A percentile compares a stretch with the other conserved stretches of the same genome.
Conservation (phyloP, 2,329 filamentous ascomycete species). For the Fusarium irregulare region DNA sequence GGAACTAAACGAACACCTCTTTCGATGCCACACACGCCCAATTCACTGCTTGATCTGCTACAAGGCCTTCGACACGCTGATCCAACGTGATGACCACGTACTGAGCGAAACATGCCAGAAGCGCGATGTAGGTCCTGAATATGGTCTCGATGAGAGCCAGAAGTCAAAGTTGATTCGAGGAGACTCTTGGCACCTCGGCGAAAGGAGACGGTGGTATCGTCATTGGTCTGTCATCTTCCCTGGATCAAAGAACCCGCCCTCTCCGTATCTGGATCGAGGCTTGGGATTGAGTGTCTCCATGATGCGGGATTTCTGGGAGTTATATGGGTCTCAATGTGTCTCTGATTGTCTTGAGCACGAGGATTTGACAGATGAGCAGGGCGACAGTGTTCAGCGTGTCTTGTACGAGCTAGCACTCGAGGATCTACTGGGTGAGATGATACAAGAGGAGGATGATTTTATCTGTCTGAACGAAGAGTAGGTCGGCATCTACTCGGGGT, state of each 20-base stretch:
- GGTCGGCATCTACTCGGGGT: no score
- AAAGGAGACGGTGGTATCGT: not conserved
- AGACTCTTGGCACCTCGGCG: not conserved
- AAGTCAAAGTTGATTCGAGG: not conserved
- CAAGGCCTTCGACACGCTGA: not conserved
- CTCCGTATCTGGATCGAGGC: not conserved
- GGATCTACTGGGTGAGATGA: not conserved
- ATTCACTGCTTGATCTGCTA: not conserved
- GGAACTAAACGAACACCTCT: not conserved
- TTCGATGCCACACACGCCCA: not conserved
- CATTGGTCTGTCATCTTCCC: not conserved
- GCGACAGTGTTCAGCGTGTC: not conserved
- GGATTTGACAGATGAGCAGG: not conserved
- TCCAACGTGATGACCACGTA: slow-evolving; percentile 5
- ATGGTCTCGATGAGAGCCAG: not conserved
- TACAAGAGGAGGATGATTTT: not conserved
- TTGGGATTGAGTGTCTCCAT: not conserved
- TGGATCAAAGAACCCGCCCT: not conserved
- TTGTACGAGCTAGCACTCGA: not conserved
- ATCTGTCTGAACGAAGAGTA: not conserved
- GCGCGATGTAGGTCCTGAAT: not conserved
- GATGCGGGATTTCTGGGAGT: not conserved
- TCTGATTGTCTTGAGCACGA: not conserved
- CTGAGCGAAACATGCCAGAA: not conserved
- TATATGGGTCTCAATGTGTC: not conserved